phyloP scores from a whole-genome alignment of 768 basidiomycete species.

The Leccinum disarticulatum region DNA sequence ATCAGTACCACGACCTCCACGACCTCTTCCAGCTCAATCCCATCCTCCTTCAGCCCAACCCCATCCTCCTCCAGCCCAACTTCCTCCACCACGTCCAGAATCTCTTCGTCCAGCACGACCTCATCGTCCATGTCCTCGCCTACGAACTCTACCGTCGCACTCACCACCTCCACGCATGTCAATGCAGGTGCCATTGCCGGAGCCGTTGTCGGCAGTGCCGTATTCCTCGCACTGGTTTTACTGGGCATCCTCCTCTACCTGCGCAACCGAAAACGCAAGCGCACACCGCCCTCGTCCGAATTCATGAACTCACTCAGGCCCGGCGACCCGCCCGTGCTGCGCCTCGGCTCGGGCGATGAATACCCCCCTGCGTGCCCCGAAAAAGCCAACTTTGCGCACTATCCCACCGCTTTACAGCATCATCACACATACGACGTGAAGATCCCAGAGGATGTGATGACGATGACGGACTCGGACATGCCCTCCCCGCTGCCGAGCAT shows the following conservation, averaged over 20 bases:
- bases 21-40: background rate
- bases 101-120: background rate
- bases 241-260: conserved; percentile 40
- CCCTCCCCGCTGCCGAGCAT: conserved; percentile 16
- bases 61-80: background rate
- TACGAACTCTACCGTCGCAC: conserved; percentile 2
- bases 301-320: conserved; percentile 40
- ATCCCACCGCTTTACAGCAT: conserved; percentile 9
- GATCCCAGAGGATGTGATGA: conserved; percentile 14
- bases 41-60: background rate
- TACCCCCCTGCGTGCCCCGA: conserved; percentile 16
- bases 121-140: background rate
- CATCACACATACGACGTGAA: conserved; percentile 6
- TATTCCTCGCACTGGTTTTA: conserved; percentile 37
- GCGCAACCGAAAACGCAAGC: conserved; percentile 41
- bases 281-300: conserved; percentile 59
- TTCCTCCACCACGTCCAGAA: background rate
- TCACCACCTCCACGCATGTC: conserved; percentile 14
- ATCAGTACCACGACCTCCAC: background rate
- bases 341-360: conserved; percentile 25
- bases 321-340: conserved; percentile 27
- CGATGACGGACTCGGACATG: conserved; percentile 1
- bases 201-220: conserved; percentile 48
- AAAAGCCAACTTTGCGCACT: conserved; percentile 12
- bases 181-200: conserved; percentile 52